Base-by-base conservation (phyloP, 352 stramenopile genomes). In the Phytophthora podocarpi region DNA sequence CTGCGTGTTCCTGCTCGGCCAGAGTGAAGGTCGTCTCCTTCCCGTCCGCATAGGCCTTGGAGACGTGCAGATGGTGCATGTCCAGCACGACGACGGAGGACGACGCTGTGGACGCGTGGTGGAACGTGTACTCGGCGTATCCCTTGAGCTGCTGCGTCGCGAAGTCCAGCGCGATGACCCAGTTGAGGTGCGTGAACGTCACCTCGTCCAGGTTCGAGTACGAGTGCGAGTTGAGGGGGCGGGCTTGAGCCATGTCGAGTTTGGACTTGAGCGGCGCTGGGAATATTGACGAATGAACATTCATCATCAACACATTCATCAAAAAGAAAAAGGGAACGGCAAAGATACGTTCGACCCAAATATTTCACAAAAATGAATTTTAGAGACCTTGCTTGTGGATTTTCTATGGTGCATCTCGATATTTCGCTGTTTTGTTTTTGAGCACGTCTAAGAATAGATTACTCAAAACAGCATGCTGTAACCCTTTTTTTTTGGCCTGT, bases 161-260 rank as follows among this genome's bases (percentile, higher is more conserved):
- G 74, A 98, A 98, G 67, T 98, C 89, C 21, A 98, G 68, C 12
- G 72, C 62, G 23, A 93, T 48, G 45, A 82, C 69, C 89, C 92
- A 97, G 55, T 95, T 69, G n/a, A 98, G 66, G 65, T 98, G 90
- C 47, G 79, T 82, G 54, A 93, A 89, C 26, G 70, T 72, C 18
- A 91, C 81, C 43, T 96, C 75, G 36, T 90, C 36, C 32, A 96
- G 79, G 71, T 97, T 97, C 20, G 89, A 82, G 49, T 89, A 93
- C 52, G 91, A 97, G 64, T 91, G 82, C 28, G 66, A 68, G n/a
- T 20, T 20, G 37, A 75, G 61, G 26, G 66, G 30, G 28, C 26
- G 61, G 0, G 39, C 11, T 4, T 34, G 13, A 15, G 46, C 34
- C 51, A 24, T 10, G 20, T 28, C 13, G 45, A 49, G 6, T 16